Conservation (phyloP, 169 alveolate species). For the Cyclospora cayetanensis region DNA sequence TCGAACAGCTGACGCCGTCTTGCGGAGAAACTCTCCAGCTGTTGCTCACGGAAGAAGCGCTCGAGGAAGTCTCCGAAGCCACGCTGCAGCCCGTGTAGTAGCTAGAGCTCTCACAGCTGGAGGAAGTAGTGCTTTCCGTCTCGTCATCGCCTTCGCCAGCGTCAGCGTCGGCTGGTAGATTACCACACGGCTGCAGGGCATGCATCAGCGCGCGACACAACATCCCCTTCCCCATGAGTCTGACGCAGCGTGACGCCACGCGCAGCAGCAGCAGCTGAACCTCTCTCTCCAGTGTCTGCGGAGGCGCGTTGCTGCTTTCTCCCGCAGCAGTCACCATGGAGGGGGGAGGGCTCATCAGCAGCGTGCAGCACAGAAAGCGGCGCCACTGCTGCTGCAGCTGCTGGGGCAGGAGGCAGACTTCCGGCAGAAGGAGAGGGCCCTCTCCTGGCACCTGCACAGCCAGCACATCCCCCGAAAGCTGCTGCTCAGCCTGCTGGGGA, state of each 20-base stretch:
- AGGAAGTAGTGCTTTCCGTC: too few species aligned
- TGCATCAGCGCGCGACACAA: constrained; percentile 36
- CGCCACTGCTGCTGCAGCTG: constrained; percentile 66
- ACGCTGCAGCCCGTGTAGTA: constrained; percentile 32
- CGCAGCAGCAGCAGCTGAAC: constrained; percentile 49
- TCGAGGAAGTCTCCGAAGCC: too few species aligned
- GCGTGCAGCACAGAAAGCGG: neutral
- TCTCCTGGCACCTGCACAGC: constrained; percentile 51
- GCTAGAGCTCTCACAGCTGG: constrained; percentile 43
- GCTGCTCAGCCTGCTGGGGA: constrained; percentile 50
- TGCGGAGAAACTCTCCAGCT: too few species aligned
- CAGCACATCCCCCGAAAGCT: neutral
- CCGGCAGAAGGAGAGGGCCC: constrained; percentile 57
- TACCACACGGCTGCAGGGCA: constrained; percentile 52
- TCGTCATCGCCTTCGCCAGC: too few species aligned
- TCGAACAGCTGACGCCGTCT: too few species aligned
- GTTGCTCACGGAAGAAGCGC: too few species aligned
- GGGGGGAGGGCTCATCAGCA: constrained; percentile 27
- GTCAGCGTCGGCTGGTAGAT: too few species aligned
- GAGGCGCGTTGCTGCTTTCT: constrained; percentile 17
- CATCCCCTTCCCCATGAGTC: neutral
- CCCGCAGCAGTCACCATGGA: neutral
- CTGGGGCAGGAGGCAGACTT: constrained; percentile 6
- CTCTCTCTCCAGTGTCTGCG: neutral
- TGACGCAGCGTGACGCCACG: constrained; percentile 19